Conservation (phyloP, 1,284 basidiomycete genomes). For the Fomitopsis pinicola region DNA sequence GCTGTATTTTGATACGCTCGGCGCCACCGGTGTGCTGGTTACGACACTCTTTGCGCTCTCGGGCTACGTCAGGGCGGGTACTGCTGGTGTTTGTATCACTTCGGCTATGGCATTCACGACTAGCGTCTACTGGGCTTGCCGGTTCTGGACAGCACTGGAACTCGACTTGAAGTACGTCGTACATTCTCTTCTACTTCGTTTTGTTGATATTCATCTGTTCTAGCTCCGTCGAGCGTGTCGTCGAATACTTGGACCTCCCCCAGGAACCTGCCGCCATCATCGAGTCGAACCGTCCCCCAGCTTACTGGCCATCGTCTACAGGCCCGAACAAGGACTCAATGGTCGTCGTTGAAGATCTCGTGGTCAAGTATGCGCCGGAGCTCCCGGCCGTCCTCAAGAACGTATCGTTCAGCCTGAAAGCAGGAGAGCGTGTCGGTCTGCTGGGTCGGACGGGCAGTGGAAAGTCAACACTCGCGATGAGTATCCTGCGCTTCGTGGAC, state of each 20-base stretch:
- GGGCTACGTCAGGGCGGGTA: slow-evolving; percentile 64
- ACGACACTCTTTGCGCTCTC: slow-evolving; percentile 76
- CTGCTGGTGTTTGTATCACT: slow-evolving; percentile 84
- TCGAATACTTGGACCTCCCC: slow-evolving; percentile 86
- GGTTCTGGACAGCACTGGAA: slow-evolving; percentile 56
- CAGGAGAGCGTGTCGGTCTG: slow-evolving; percentile 67
- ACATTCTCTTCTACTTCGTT: background rate
- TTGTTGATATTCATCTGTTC: background rate
- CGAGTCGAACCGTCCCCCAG: slow-evolving; percentile 64
- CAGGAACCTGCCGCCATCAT: slow-evolving; percentile 79
- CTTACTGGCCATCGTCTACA: slow-evolving; percentile 76
- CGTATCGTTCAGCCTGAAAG: slow-evolving; percentile 62
- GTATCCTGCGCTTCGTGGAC: slow-evolving; percentile 85
- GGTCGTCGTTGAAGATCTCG: slow-evolving; percentile 59
- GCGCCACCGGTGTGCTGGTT: slow-evolving; percentile 57
- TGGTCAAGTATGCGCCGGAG: slow-evolving; percentile 81
- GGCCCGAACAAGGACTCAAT: slow-evolving; percentile 44
- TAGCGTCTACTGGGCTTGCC: slow-evolving; percentile 67
- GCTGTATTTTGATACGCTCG: slow-evolving; percentile 74
- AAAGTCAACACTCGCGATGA: slow-evolving; percentile 85
- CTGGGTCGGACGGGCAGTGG: slow-evolving; percentile 76
- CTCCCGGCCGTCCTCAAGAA: slow-evolving; percentile 79
- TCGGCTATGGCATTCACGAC: slow-evolving; percentile 62
- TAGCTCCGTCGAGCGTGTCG: slow-evolving; percentile 82
- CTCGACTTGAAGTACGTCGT: slow-evolving; percentile 57